These are phyloP conservation scores for Penicillium salamii DNA, from an alignment of 495 filamentous ascomycete genomes.

Conservation along the genomic window DNA sequence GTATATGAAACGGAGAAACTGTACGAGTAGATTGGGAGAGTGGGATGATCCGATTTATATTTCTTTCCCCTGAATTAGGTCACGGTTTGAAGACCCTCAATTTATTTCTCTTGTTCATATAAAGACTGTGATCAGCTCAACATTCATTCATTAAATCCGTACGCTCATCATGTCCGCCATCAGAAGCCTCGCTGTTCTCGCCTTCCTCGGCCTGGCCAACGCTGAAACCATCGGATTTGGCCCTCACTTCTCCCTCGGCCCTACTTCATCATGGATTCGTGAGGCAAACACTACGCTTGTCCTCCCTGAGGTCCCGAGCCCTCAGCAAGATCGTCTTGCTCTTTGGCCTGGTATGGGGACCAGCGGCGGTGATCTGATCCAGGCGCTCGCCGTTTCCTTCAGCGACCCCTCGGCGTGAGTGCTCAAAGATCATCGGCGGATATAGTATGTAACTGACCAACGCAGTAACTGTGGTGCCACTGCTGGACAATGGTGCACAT, in stretches of 20 bases:
- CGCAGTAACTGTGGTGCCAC: slow-evolving; percentile 31
- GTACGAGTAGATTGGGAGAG: background rate
- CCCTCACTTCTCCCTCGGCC: slow-evolving; percentile 33
- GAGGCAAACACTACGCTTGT: slow-evolving; percentile 35
- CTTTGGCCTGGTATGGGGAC: slow-evolving; percentile 41
- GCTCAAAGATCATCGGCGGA: slow-evolving; percentile 10
- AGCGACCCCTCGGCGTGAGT: slow-evolving; percentile 12
- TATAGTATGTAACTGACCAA: background rate
- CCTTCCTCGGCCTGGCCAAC: slow-evolving; percentile 9
- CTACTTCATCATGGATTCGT: slow-evolving; percentile 32
- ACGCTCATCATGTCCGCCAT: background rate
- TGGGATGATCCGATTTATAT: background rate
- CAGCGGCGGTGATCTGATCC: slow-evolving; percentile 36
- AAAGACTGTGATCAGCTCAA: no score
- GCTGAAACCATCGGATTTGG: slow-evolving; percentile 27
- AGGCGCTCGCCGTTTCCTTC: slow-evolving; percentile 36
- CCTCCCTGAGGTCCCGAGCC: slow-evolving; percentile 26
- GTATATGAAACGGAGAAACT: background rate
- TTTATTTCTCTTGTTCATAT: background rate
- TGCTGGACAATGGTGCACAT: slow-evolving; percentile 34
- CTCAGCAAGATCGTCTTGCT: slow-evolving; percentile 28
- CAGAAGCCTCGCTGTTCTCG: slow-evolving; percentile 5
- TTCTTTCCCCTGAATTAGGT: background rate
- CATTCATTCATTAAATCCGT: background rate
- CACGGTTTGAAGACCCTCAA: background rate